Evolutionary conservation across 106 monocot species (phyloP).

Genomic region (Agapanthus africanus): DNA sequence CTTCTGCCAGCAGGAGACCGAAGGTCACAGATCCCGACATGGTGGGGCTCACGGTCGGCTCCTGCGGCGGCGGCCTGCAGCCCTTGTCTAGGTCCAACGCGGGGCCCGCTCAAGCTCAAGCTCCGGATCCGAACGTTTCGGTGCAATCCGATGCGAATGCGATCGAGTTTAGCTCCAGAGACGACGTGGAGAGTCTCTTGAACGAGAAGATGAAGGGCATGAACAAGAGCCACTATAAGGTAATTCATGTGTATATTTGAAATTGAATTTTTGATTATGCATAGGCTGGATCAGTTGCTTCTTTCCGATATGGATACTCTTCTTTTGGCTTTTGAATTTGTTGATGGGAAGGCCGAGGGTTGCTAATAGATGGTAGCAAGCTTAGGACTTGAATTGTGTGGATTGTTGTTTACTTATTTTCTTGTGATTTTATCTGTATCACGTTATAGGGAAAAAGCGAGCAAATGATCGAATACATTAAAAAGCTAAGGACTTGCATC

Average conservation of each 20-base stretch:
- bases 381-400: neutral
- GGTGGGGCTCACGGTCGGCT: conserved; percentile 12
- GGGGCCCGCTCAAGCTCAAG: neutral
- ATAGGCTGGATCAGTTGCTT: no score
- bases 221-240: conserved; percentile 65
- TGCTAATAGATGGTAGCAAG: neutral
- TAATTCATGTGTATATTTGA: no score
- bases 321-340: no score
- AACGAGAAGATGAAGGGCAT: conserved; percentile 74
- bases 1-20: conserved; percentile 38
- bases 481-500: conserved; percentile 62
- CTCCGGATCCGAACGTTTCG: neutral
- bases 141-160: conserved; percentile 12
- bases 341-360: neutral
- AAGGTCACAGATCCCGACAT: conserved; percentile 30
- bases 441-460: conserved; percentile 55
- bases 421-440: neutral
- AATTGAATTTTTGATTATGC: no score
- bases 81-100: conserved; percentile 10
- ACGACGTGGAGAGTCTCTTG: conserved; percentile 65
- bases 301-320: no score
- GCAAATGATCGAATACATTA: conserved; percentile 74
- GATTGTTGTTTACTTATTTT: neutral
- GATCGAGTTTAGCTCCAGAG: conserved; percentile 57
- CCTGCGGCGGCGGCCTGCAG: conserved; percentile 20